phyloP scores from a whole-genome alignment of 306 rosid genomes.

The Alnus rubra region DNA sequence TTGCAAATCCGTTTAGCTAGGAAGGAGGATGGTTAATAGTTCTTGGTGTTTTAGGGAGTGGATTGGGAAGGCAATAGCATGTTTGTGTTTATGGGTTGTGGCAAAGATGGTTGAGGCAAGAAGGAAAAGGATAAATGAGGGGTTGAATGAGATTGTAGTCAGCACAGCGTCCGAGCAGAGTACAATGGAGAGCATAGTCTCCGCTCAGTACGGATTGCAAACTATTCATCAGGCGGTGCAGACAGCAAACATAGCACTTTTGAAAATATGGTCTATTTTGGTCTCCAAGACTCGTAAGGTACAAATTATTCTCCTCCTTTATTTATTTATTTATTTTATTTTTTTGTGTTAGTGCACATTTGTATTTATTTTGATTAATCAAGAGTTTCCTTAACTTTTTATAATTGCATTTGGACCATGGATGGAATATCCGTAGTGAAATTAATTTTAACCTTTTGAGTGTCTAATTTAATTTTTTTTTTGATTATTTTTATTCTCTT shows the following conservation, averaged over 20 bases:
- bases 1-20: background rate
- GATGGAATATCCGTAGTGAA: too few species aligned
- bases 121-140: constrained; percentile 31
- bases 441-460: too few species aligned
- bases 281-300: constrained; percentile 79
- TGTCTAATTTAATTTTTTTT: too few species aligned
- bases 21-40: constrained; percentile 17
- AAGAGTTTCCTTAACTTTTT: too few species aligned
- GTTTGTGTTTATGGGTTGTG: constrained; percentile 59
- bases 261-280: constrained; percentile 77
- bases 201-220: constrained; percentile 77
- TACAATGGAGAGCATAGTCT: constrained; percentile 75
- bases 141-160: constrained; percentile 68
- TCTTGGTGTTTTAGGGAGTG: constrained; percentile 66
- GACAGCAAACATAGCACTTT: constrained; percentile 60
- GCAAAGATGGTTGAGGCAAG: constrained; percentile 64
- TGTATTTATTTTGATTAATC: too few species aligned
- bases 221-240: constrained; percentile 62
- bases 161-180: constrained; percentile 53
- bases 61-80: constrained; percentile 76
- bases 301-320: too few species aligned
- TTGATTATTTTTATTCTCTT: too few species aligned
- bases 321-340: too few species aligned
- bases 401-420: too few species aligned
- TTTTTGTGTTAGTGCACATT: too few species aligned